phyloP scores from a whole-genome alignment of 2,329 filamentous ascomycete species.

The Cercospora sesami region DNA sequence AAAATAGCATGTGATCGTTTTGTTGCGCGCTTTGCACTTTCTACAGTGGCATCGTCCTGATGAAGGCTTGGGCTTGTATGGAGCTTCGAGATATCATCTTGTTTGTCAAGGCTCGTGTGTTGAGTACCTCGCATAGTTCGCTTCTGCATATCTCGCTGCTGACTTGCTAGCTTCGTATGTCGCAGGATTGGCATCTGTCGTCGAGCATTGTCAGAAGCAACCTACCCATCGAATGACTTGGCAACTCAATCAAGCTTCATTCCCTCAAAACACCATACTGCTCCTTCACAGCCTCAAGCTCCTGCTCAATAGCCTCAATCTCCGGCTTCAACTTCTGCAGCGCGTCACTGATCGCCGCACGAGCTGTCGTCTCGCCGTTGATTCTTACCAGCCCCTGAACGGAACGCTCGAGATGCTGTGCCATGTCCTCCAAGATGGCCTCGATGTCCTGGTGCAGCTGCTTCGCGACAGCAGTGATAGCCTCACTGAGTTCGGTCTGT shows the following conservation, averaged over 20 bases:
- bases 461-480: background rate
- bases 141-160: background rate
- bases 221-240: background rate
- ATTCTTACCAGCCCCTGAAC: background rate
- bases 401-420: constrained; percentile 2
- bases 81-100: background rate
- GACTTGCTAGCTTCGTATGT: background rate
- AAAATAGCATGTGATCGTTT: background rate
- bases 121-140: background rate
- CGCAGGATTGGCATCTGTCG: background rate
- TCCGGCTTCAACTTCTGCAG: constrained; percentile 1
- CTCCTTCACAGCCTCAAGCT: constrained; percentile 18
- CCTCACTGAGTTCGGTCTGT: constrained; percentile 5
- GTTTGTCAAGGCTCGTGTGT: background rate
- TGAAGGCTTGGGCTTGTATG: background rate
- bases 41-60: background rate
- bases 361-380: background rate
- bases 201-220: background rate
- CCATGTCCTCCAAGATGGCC: constrained; percentile 12
- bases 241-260: background rate
- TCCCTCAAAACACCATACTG: constrained; percentile 11
- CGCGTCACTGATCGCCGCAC: background rate
- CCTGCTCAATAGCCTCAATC: constrained; percentile 10
- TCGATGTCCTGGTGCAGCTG: constrained; percentile 10
- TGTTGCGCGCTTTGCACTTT: background rate